Base-by-base conservation (phyloP, 2,329 filamentous ascomycete genomes). In the Hypoxylon sp. region DNA sequence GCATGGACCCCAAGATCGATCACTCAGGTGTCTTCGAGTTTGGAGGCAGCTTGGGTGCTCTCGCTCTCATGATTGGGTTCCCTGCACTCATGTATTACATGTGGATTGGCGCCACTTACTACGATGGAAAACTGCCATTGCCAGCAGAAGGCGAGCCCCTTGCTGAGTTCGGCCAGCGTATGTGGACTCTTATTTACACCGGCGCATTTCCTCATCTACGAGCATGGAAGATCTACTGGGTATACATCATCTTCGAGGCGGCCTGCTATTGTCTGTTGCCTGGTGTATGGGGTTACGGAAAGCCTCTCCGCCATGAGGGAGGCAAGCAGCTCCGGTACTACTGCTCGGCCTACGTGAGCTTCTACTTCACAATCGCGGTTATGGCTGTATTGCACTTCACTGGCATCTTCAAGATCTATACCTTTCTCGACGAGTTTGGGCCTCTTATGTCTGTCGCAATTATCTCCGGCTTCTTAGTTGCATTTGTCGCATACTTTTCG, bases 71-170 rank as follows among this genome's bases (percentile, higher is more conserved):
- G 93, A 86, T 94, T 69, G 89, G 92, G 50, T 99, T 98, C 81
- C 96, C 96, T n/a, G 69, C 91, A 39, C 87, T 99, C 75, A 98
- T 98, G 95, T 98, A 93, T 87, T 98, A 98, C 83, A 97, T 99
- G 94, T 98, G 94, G 94, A 91, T 97, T 80, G 96, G 96, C 55
- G 92, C 95, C 35, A 94, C 91, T 54, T 97, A 95, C 83, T 99
- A 98, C 82, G 85, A 93, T 78, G 95, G 95, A 74, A 90, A 92
- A 70, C 85, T 97, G 56, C 96, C 96, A 15, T 82, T 83, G 47
- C 92, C 89, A 1, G 82, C 82, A 1, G 79, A 87, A 47, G 92
- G 87, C 46, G 87, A 97, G 84, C 90, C 85, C 73, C 88, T 88
- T 78, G 73, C 77, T 11, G 90, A 95, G 17, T 98, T 98, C 78